Evolutionary conservation across 306 rosid genomes (phyloP), one percentile per base, ranked within the genome.

Genomic region (Quercus gilva): DNA sequence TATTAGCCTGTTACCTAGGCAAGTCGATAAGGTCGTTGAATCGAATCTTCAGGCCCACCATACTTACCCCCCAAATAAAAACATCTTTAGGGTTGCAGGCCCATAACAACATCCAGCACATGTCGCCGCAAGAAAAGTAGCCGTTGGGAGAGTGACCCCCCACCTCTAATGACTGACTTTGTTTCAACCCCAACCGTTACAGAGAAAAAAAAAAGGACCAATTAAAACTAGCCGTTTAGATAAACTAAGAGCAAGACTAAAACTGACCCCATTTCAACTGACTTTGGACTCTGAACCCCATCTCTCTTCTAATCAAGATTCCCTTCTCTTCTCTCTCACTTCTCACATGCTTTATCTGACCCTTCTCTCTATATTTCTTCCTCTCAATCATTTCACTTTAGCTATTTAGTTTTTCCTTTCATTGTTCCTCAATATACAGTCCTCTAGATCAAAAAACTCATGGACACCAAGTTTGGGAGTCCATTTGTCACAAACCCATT

Each of bases 201-300:
- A 78, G 82, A 78, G 45, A 0, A 2, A 41, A 41, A 37, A 41
- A 75, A 74, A 28, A 74, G 76, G 67, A 71, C 33, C 72, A 33
- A 64, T 19, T 78, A 76, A 86, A 93, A 86, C 85, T 91, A 93
- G 97, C 97, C 97, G 98, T 93, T 93, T 59, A 31, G 23, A 86
- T 56, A 73, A 85, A 80, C 71, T 74, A 80, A 20, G 74, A 80
- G 75, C 74, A 80, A 75, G 57, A 77, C 75, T 84, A 49, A 10
- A 49, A 41, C 67, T 81, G 93, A 89, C 87, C 85, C 89, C 82
- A 85, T 85, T 67, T 76, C 60, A 35, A 81, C 75, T 79, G 71
- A 71, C 77, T 55, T 12, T 72, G 49, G 51, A 69, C 57, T 41
- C 85, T 61, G 31, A 19, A 9, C 45, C 37, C 37, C 67, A 31